Evolutionary conservation across 2,329 filamentous ascomycete genomes (phyloP), one percentile per base, ranked within the genome.

Genomic region (Alternaria alternata): DNA sequence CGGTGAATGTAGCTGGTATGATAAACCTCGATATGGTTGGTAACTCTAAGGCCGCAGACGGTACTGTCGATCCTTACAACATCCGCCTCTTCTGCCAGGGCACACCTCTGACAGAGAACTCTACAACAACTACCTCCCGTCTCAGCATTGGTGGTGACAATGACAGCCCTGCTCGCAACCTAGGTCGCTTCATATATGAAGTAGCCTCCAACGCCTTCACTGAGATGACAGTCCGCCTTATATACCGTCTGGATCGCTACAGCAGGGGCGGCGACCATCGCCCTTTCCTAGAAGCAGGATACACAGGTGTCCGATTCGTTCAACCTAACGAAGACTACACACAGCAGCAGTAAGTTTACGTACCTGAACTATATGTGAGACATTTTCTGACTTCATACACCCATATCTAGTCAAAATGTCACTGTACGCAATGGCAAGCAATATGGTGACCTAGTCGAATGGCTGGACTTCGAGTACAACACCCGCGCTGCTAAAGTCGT

Each of bases 21-120:
- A 81, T 84, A 65, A 86, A 82, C 61, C 82, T 85, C 72, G 84
- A 87, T 70, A 85, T 86, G 60, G 81, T 86, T 5, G 85, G 85
- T 39, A 83, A 78, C 14, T 75, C 81, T 2, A 78, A 73, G 5
- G 81, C 78, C n/a, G 78, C 80, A 52, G 76, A 79, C 18, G 81
- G 79, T 34, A 71, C 73, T 24, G 67, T 73, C 39, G 79, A 84
- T 66, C 82, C 78, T 12, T 77, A 83, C 69, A 83, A 82, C 12
- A 79, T 87, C 61, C 83, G 85, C 3, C 74, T 86, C 11, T 87
- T 86, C 74, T 82, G 74, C 64, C 82, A 81, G 69, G 81, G 80
- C 38, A 77, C 78, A 7, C 83, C 78, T 42, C 75, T 76, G 5
- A 81, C 80, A 5, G 82, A 85, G 41, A 76, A 78, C 52, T 72